Evolutionary conservation across 176 grass and related monocot species (phyloP).

Genomic region (Cymbopogon citratus): DNA sequence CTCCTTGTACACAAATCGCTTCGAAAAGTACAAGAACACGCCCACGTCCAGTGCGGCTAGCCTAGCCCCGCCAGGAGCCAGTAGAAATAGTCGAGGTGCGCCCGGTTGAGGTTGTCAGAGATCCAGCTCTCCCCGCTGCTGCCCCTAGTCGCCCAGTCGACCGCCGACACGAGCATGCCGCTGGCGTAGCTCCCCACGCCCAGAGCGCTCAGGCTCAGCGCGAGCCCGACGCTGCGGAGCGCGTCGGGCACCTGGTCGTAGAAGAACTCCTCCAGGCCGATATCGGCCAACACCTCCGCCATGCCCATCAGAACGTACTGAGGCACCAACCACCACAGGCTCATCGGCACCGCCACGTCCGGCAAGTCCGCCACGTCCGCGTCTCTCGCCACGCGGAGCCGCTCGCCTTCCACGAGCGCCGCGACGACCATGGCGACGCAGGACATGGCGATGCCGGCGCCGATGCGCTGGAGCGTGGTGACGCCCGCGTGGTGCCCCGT

Average conservation of each 20-base stretch:
- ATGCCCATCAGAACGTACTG: slow-evolving; percentile 65
- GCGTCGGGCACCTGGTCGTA: slow-evolving; percentile 20
- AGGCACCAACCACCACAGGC: slow-evolving; percentile 86
- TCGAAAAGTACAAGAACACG: slow-evolving; percentile 38
- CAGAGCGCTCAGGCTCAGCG: slow-evolving; percentile 51
- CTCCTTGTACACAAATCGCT: slow-evolving; percentile 33
- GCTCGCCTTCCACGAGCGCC: slow-evolving; percentile 52
- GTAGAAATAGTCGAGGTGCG: slow-evolving; percentile 79
- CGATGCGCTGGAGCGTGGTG: slow-evolving; percentile 65
- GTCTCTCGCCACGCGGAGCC: slow-evolving; percentile 40
- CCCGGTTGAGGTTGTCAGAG: slow-evolving; percentile 56
- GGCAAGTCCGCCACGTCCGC: slow-evolving; percentile 41
- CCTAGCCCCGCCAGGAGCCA: slow-evolving; percentile 49
- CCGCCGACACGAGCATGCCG: slow-evolving; percentile 39
- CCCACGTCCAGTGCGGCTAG: slow-evolving; percentile 33
- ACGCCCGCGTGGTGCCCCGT: slow-evolving; percentile 48
- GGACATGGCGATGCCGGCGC: slow-evolving; percentile 42
- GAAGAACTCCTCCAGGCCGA: slow-evolving; percentile 25
- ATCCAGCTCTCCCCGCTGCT: slow-evolving; percentile 55
- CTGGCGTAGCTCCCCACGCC: slow-evolving; percentile 57
- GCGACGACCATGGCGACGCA: slow-evolving; percentile 39
- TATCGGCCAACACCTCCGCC: slow-evolving; percentile 16
- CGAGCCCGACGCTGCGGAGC: slow-evolving; percentile 52
- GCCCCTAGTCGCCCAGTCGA: slow-evolving; percentile 35
- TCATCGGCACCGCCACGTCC: slow-evolving; percentile 50